Evolutionary conservation across 2,329 filamentous ascomycete genomes (phyloP), one percentile per base, ranked within the genome.

Genomic region (Domatiomyces catenatus): DNA sequence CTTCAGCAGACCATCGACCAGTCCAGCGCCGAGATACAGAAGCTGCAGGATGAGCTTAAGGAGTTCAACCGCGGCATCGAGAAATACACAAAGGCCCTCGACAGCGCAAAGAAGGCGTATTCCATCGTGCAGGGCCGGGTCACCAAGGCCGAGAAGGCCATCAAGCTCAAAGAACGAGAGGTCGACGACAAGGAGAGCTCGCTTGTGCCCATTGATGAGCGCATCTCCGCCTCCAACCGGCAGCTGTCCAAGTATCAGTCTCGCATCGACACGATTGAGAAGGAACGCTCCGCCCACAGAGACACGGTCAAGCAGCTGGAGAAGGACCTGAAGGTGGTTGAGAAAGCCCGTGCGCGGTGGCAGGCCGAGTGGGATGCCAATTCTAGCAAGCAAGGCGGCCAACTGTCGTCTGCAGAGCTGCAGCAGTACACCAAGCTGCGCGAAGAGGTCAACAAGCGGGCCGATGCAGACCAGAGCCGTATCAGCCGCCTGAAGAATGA

Each of bases 1-100:
- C 93, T 94, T 64, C 90, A 98, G 66, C 84, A 83, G 52, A 79
- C 88, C 26, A 95, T 98, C 72, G 86, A 95, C 59, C 84, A 90
- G 59, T 94, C 92, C 20, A 89, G 84, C 58, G 81, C 80, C 44
- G 83, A 92, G 61, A 98, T 98, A 52, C 83, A 90, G 61, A 87
- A 86, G 59, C 88, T 95, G 60, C 89, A 96, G 61, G 87, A 94
- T 62, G 89, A 96, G 59, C 74, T 98, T 18, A 94, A 94, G 65
- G 90, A 96, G 66, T 85, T 88, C 63, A 82, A 85, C 48, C 85
- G 92, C 46, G 88, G 86, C 36, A 83, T 95, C 18, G 85, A 93
- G 61, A 81, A 85, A 50, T 94, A 86, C 58, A 84, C 94, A 61
- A 77, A 77, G 56, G 80, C 77, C 52, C 77, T 96, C 3, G 86